phyloP scores from a whole-genome alignment of 2,329 filamentous ascomycete genomes.

The Nannizzia gypsea region DNA sequence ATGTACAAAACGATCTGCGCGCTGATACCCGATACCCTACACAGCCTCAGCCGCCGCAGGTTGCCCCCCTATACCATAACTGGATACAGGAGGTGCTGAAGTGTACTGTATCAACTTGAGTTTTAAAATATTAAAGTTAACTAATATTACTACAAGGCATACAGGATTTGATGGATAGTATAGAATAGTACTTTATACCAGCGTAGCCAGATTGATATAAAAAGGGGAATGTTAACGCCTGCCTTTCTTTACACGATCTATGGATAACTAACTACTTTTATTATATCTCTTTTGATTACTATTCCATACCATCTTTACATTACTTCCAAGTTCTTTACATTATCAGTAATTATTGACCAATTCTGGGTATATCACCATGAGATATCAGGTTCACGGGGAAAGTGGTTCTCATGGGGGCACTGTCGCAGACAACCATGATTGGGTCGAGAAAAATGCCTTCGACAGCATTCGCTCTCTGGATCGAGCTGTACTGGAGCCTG shows the following conservation, averaged over 20 bases:
- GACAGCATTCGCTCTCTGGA: conserved; percentile 18
- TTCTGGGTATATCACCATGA: background rate
- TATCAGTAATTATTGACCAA: background rate
- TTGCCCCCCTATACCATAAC: background rate
- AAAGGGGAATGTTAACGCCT: background rate
- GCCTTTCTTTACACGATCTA: background rate
- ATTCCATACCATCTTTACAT: background rate
- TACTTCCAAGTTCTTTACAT: too few species aligned
- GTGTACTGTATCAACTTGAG: too few species aligned
- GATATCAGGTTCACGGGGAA: background rate
- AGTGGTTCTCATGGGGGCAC: background rate
- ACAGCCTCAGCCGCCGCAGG: background rate
- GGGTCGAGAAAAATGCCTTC: background rate
- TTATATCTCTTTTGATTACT: background rate
- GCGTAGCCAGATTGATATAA: background rate
- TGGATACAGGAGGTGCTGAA: background rate
- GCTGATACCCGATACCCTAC: background rate
- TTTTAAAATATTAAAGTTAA: too few species aligned
- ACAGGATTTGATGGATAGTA: too few species aligned
- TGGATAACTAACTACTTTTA: background rate
- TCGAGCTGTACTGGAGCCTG: conserved; percentile 12
- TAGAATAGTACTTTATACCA: background rate
- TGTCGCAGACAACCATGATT: background rate
- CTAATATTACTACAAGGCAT: too few species aligned
- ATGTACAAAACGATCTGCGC: background rate